A percentile compares a stretch with the other conserved stretches of the same genome.
phyloP scores from a whole-genome alignment of 805 yeast species.

The Candida dendrica region DNA sequence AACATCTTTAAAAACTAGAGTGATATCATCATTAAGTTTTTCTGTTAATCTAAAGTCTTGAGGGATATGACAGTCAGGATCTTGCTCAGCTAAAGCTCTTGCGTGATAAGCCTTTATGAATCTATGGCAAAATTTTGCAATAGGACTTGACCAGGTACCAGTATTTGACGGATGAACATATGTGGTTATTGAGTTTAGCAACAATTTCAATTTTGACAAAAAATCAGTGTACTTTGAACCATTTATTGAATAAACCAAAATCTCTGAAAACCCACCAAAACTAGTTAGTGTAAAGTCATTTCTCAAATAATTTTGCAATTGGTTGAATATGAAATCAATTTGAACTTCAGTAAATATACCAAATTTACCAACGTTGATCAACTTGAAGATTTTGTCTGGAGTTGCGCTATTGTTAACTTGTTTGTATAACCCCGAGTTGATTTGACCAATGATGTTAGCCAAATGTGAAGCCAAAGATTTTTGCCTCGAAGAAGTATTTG shows the following conservation, averaged over 20 bases:
- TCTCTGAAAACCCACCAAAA: conserved; percentile 35
- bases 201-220: conserved; percentile 42
- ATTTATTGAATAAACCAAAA: conserved; percentile 57
- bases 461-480: conserved; percentile 55
- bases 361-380: conserved; percentile 34
- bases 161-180: conserved; percentile 87
- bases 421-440: conserved; percentile 42
- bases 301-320: conserved; percentile 35
- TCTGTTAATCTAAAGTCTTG: conserved; percentile 22
- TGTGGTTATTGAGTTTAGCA: conserved; percentile 67
- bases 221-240: conserved; percentile 40
- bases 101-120: conserved; percentile 55
- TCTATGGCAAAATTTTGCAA: conserved; percentile 58
- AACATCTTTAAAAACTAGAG: conserved; percentile 39
- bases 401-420: conserved; percentile 23
- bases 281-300: conserved; percentile 26
- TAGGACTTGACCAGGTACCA: conserved; percentile 80
- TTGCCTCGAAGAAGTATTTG: conserved; percentile 35
- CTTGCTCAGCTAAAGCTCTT: conserved; percentile 44
- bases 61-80: conserved; percentile 24
- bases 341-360: conserved; percentile 66
- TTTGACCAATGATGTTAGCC: conserved; percentile 55
- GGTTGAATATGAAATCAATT: conserved; percentile 50
- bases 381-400: conserved; percentile 5
- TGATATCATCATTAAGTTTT: conserved; percentile 26